Conservation (phyloP, 805 yeast genomes). For the Candida coleopterorum region DNA sequence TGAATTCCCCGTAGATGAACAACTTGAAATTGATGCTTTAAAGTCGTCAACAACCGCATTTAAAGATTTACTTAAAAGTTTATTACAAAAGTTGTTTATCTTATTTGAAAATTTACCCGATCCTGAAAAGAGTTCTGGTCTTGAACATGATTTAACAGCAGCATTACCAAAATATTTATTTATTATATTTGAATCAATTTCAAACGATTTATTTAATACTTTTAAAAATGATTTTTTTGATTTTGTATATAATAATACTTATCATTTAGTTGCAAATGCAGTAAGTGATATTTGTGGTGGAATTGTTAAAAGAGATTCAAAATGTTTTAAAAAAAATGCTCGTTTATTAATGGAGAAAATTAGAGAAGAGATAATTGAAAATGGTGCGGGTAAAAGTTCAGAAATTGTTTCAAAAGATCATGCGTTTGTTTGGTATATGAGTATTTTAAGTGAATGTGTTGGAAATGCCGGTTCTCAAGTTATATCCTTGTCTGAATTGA, state of each 20-base stretch:
- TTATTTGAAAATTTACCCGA: constrained; percentile 69
- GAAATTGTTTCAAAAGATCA: constrained; percentile 78
- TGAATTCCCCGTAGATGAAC: constrained; percentile 37
- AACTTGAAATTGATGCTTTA: constrained; percentile 51
- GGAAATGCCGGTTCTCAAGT: constrained; percentile 63
- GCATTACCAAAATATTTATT: constrained; percentile 33
- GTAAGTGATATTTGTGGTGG: constrained; percentile 71
- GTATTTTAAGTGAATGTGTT: constrained; percentile 63
- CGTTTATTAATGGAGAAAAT: constrained; percentile 48
- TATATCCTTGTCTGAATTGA: constrained; percentile 39
- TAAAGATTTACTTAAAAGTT: constrained; percentile 49
- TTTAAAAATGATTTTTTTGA: constrained; percentile 48
- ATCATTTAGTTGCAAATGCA: constrained; percentile 58
- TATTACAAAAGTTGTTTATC: constrained; percentile 55
- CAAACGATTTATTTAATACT: constrained; percentile 47
- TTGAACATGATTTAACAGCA: constrained; percentile 44
- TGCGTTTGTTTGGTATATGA: constrained; percentile 63
- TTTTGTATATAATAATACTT: constrained; percentile 55
- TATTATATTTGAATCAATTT: constrained; percentile 51
- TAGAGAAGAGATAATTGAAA: constrained; percentile 61
- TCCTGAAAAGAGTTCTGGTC: constrained; percentile 44
- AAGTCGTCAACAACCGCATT: constrained; percentile 72
- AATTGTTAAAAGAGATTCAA: constrained; percentile 61
- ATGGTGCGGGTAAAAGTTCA: constrained; percentile 71
- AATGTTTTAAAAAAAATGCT: constrained; percentile 38